phyloP scores from a whole-genome alignment of 306 rosid genomes.

The Carpinus viminea region DNA sequence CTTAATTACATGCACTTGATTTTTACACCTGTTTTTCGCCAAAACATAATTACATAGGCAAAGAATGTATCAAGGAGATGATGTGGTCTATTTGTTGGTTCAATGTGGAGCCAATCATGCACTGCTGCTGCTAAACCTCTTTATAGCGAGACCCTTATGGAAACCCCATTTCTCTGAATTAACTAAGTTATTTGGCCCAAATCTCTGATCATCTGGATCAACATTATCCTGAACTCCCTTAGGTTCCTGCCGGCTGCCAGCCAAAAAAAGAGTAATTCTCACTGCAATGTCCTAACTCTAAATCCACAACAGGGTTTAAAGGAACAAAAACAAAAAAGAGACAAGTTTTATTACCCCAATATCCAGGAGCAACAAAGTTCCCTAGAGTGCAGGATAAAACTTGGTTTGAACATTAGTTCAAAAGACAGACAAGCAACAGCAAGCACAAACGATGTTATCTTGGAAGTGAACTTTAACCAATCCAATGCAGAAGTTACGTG shows the following conservation, averaged over 20 bases:
- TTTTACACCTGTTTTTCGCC: background rate
- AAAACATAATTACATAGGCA: background rate
- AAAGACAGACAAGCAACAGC: background rate
- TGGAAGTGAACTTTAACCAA: background rate
- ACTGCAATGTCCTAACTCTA: background rate
- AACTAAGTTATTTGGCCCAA: background rate
- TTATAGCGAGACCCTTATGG: background rate
- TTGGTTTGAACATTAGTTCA: background rate
- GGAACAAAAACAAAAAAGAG: background rate
- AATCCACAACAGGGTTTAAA: background rate
- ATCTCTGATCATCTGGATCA: background rate
- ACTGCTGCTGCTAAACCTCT: constrained; percentile 1
- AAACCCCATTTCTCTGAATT: background rate
- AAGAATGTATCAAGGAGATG: background rate
- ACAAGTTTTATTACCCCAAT: background rate
- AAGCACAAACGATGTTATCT: background rate
- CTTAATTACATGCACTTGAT: background rate
- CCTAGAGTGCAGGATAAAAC: background rate
- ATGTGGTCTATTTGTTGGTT: background rate
- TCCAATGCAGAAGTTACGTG: background rate
- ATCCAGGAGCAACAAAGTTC: background rate
- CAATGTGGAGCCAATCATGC: background rate
- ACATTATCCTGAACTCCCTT: background rate
- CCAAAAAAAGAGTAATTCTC: background rate
- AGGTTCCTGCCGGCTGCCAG: background rate